Evolutionary conservation across 345 rosid species (phyloP), one percentile per base, ranked within the genome.

Genomic region (Laguncularia racemosa): DNA sequence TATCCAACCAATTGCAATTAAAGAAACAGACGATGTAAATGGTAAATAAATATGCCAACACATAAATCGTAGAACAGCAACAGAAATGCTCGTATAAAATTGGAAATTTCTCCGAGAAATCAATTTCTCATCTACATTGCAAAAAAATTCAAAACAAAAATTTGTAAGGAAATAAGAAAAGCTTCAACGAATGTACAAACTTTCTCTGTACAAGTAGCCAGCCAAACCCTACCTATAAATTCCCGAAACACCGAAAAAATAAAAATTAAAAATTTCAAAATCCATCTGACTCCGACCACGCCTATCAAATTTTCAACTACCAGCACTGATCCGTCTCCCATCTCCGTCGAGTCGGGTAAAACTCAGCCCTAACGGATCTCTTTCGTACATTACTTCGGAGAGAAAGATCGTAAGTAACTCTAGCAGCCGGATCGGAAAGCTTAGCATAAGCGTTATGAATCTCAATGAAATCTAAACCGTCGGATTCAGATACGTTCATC

Each of bases 311-410:
- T n/a, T 2, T 12, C 33, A 2, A 14, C 64, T 45, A 69, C 73
- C 73, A 69, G 60, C 73, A 69, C 48, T 69, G 65, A 57, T 68
- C 72, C 67, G 67, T 62, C 33, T 68, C 72, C 72, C 67, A 68
- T 49, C 72, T 33, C 40, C 40, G 38, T 54, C 63, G 62, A 43
- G 63, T 55, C 47, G 57, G 20, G 53, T 26, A 55, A 14, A 50
- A 50, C 61, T 52, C 66, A 23, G 12, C 1, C 16, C 65, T 14
- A n/a, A 11, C 44, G 50, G 53, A 48, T 33, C 6, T 23, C 20
- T 47, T 26, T 1, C 20, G 19, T 1, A 23, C 21, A 16, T 13
- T 19, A 43, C 56, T 45, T 44, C 64, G 61, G 13, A 64, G 53
- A 19, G 68, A 53, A 44, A 69, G 57, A 51, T 69, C 73, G 46